A percentile compares a stretch with the other conserved stretches of the same genome.
These are phyloP conservation scores for Pseudocercospora fijiensis DNA, from an alignment of 2,329 filamentous ascomycete genomes.

Conservation along the genomic window DNA sequence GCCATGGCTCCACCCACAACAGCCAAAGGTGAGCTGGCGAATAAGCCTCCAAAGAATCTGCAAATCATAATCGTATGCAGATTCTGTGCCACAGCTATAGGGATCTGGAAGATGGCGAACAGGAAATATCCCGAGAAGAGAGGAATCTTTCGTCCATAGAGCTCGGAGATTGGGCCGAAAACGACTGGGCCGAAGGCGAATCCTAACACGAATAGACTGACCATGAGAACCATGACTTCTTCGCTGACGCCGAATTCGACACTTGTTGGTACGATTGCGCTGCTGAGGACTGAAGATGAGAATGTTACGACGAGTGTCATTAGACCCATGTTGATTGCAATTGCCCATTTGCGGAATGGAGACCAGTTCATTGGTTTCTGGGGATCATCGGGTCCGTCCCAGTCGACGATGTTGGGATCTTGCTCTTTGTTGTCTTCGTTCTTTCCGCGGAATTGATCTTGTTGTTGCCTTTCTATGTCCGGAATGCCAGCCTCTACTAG, in stretches of 20 bases:
- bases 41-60: constrained; percentile 57
- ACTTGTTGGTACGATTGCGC: constrained; percentile 23
- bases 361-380: constrained; percentile 28
- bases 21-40: constrained; percentile 51
- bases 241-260: constrained; percentile 27
- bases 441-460: constrained; percentile 10
- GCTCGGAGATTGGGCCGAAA: constrained; percentile 48
- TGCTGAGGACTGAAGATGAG: constrained; percentile 44
- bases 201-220: constrained; percentile 30
- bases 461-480: constrained; percentile 22
- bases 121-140: constrained; percentile 33
- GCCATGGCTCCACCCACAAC: constrained; percentile 44
- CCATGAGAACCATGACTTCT: constrained; percentile 31
- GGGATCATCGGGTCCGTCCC: constrained; percentile 27
- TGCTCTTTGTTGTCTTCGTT: constrained; percentile 19
- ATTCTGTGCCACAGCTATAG: constrained; percentile 55
- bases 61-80: constrained; percentile 55
- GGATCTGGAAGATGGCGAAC: constrained; percentile 57
- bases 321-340: constrained; percentile 27
- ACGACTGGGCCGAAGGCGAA: constrained; percentile 27
- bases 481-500: background rate
- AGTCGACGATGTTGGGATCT: constrained; percentile 28
- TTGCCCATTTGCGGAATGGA: constrained; percentile 27
- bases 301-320: constrained; percentile 51
- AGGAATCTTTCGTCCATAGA: constrained; percentile 53